A percentile compares a stretch with the other conserved stretches of the same genome.
These are phyloP conservation scores for Blumeria hordei DNA, from an alignment of 2,329 filamentous ascomycete species.

Conservation along the genomic window DNA sequence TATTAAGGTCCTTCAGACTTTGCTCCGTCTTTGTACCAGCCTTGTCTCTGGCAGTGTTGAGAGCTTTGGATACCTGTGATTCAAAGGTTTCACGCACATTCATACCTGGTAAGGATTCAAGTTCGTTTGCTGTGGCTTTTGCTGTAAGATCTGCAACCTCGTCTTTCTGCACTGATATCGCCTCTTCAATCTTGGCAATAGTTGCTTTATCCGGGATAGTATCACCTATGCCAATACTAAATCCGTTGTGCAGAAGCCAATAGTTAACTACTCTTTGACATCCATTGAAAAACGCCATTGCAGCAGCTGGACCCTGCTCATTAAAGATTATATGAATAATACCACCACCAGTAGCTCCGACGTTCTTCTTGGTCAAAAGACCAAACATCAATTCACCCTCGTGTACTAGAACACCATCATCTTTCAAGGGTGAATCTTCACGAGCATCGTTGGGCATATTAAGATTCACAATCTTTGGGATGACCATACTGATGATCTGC, in stretches of 20 bases:
- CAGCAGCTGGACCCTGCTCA: conserved; percentile 62
- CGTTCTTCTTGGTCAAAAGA: conserved; percentile 75
- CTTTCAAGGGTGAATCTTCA: conserved; percentile 36
- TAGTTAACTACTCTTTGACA: conserved; percentile 88
- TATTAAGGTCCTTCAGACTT: conserved; percentile 86
- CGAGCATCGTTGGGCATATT: conserved; percentile 37
- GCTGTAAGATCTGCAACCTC: conserved; percentile 55
- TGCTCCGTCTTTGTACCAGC: conserved; percentile 82
- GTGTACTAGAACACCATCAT: conserved; percentile 62
- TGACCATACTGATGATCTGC: conserved; percentile 83
- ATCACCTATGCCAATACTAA: conserved; percentile 96
- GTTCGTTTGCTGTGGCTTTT: conserved; percentile 58
- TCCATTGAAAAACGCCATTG: conserved; percentile 90
- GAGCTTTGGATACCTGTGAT: conserved; percentile 77
- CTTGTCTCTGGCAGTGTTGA: conserved; percentile 90
- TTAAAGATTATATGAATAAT: conserved; percentile 94
- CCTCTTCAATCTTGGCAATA: conserved; percentile 60
- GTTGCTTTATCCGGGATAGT: conserved; percentile 78
- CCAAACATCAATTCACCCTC: conserved; percentile 79
- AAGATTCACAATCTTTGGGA: conserved; percentile 68
- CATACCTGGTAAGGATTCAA: conserved; percentile 94
- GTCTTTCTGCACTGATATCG: conserved; percentile 59
- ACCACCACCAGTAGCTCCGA: conserved; percentile 74
- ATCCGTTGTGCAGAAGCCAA: conserved; percentile 88
- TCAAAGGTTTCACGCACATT: conserved; percentile 97